Evolutionary conservation across 495 filamentous ascomycete species (phyloP).

Genomic region (Penicillium flavigenum): DNA sequence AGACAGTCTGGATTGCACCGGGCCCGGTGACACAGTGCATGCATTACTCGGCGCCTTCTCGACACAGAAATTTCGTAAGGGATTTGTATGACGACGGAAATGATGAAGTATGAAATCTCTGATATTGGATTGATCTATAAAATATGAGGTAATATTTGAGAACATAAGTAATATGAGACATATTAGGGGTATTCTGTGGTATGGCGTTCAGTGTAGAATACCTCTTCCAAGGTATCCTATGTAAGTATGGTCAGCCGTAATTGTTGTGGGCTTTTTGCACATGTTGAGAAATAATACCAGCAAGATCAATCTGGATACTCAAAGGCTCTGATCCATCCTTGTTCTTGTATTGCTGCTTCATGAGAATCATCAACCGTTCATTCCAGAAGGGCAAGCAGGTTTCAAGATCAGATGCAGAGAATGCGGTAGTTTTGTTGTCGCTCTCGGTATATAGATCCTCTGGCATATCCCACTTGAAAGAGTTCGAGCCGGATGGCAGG

Average conservation of each 20-base stretch:
- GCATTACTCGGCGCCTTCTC: no score
- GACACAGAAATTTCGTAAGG: not conserved
- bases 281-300: not conserved
- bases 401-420: slow-evolving; percentile 6
- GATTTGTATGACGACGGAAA: not conserved
- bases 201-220: not conserved
- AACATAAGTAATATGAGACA: not conserved
- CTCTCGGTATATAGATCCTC: slow-evolving; percentile 26
- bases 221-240: not conserved
- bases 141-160: not conserved
- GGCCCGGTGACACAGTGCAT: no score
- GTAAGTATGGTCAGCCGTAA: not conserved
- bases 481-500: slow-evolving; percentile 3
- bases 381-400: slow-evolving; percentile 18
- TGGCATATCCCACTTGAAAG: slow-evolving; percentile 7
- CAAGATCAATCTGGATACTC: slow-evolving; percentile 13
- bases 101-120: not conserved
- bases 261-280: not conserved
- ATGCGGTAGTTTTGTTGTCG: not conserved
- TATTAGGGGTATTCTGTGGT: not conserved
- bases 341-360: slow-evolving; percentile 12
- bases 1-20: no score
- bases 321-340: not conserved
- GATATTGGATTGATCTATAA: not conserved
- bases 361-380: slow-evolving; percentile 10